Evolutionary conservation across 2,329 filamentous ascomycete species (phyloP).

Genomic region (Aspergillus sp.): DNA sequence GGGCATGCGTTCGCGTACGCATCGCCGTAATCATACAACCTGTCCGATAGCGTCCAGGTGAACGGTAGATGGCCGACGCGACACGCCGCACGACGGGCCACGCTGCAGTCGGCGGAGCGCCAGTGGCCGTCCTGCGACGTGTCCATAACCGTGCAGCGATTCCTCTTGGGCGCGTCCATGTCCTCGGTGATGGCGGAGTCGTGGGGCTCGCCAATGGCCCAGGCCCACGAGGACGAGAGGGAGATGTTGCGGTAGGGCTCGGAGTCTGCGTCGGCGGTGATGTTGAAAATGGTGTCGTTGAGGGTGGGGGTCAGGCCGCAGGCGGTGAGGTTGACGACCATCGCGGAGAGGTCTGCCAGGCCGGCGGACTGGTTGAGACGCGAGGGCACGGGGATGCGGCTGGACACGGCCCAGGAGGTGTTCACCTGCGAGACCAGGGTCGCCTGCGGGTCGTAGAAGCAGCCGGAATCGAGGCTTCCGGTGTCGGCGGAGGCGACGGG

Average conservation of each 20-base stretch:
- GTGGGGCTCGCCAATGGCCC: constrained; percentile 55
- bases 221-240: constrained; percentile 57
- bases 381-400: constrained; percentile 25
- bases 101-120: constrained; percentile 56
- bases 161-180: constrained; percentile 26
- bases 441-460: constrained; percentile 49
- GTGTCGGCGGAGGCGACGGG: constrained; percentile 33
- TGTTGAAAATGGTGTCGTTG: constrained; percentile 53
- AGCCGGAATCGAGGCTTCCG: constrained; percentile 50
- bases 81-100: constrained; percentile 54
- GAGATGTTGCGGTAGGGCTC: constrained; percentile 50
- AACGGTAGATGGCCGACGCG: constrained; percentile 55
- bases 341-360: constrained; percentile 30
- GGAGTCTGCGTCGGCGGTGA: constrained; percentile 49
- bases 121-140: constrained; percentile 52
- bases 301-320: constrained; percentile 62
- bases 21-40: constrained; percentile 42
- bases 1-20: constrained; percentile 49
- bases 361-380: constrained; percentile 24
- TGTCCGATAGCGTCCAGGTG: constrained; percentile 53
- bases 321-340: constrained; percentile 42
- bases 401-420: constrained; percentile 52
- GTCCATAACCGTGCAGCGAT: constrained; percentile 58
- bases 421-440: constrained; percentile 45
- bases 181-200: constrained; percentile 40